Evolutionary conservation across 2,329 filamentous ascomycete species (phyloP), one percentile per base, ranked within the genome.

Genomic region (Fusarium lyarnte): DNA sequence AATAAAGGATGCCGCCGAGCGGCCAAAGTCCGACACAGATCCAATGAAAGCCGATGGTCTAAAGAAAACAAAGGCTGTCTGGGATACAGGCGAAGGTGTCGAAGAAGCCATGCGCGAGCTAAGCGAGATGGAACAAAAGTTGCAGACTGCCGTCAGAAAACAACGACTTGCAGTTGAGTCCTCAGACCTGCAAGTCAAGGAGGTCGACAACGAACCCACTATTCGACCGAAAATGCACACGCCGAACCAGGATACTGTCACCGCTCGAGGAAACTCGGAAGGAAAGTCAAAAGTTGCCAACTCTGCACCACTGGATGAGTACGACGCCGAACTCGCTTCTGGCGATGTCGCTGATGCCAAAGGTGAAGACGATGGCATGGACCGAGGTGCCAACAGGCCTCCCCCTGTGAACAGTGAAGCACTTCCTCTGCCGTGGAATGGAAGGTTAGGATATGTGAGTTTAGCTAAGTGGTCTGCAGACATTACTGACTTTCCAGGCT

Each of bases 341-440:
- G 69, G 54, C 38, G 76, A 79, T 47, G 35, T 78, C 8, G 53
- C 67, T 11, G 74, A 70, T 23, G 67, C 67, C 19, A 69, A 72
- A 8, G 62, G 47, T 8, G 68, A 72, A 8, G 77, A 77, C 1
- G 79, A 80, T 2, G 55, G 58, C 3, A 65, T 75, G 1, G 81
- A 84, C 16, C 79, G 83, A n/a, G 83, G 81, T 2, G 82, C 84
- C 6, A 79, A 74, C 53, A 86, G 94, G 61, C 88, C 92, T 17
- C 94, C 94, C 11, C 89, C 94, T 1, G 90, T 97, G 21, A 93
- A 98, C 77, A 97, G 94, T 78, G 89, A 89, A 72, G 93, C 91
- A 77, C 85, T 98, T 25, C 95, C 95, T 29, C 81, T 98, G 27
- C 95, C 95, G 1, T 98, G 95, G 95, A 94, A 92, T 82, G 95